These are phyloP conservation scores for Diaporthe nobilis DNA, from an alignment of 2,329 filamentous ascomycete species.

Conservation along the genomic window DNA sequence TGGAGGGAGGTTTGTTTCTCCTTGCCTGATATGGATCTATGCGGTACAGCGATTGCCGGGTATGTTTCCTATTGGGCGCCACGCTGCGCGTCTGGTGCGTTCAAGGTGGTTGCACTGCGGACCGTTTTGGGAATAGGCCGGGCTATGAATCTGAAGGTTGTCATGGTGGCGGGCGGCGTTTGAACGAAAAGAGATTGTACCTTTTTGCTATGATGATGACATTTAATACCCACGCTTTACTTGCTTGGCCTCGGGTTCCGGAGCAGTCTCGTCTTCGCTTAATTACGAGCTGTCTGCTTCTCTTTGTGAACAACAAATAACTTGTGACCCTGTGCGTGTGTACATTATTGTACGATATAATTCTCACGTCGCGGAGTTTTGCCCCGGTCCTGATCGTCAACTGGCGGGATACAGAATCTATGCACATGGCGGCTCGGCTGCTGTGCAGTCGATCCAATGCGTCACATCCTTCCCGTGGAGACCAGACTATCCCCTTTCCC, in stretches of 20 bases:
- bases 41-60: not conserved
- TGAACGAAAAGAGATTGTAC: not conserved
- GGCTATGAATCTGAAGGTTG: not conserved
- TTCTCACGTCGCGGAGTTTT: not conserved
- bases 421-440: not conserved
- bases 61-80: slow-evolving; percentile 21
- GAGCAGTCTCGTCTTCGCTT: not conserved
- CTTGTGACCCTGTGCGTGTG: not conserved
- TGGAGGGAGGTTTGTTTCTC: not conserved
- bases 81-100: not conserved
- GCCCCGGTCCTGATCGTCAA: not conserved
- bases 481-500: not conserved
- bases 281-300: not conserved
- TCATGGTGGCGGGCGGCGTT: not conserved
- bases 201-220: slow-evolving; percentile 20
- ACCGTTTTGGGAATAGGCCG: not conserved
- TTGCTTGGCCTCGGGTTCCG: too few species aligned
- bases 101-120: not conserved
- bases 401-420: not conserved
- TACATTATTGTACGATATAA: not conserved
- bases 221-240: not conserved
- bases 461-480: not conserved
- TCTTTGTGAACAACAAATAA: not conserved
- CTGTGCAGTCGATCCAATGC: not conserved
- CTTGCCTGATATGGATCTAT: not conserved